Evolutionary conservation across 129 eudicot species (phyloP), one percentile per base, ranked within the genome.

Genomic region (Saussurea involucrata): DNA sequence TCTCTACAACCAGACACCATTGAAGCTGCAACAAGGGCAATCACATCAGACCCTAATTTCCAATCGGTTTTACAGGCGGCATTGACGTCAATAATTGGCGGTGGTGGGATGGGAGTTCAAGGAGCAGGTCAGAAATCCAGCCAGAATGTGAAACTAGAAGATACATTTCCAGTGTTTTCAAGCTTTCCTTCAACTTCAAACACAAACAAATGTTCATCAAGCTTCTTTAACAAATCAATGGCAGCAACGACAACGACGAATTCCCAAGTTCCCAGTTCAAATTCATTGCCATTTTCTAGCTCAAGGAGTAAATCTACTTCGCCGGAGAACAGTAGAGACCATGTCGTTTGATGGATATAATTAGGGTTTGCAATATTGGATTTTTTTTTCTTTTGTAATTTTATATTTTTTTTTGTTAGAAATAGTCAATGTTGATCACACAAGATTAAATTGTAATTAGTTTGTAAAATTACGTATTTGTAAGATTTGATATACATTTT

Each of bases 21-120:
- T 67, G 93, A 92, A 63, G 96, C 95, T 18, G 98, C 98, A 24
- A 92, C 97, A 9, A 91, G 86, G 68, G 93, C 90, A 8, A 88
- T 94, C 31, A 91, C 98, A 3, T 86, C 98, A 3, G 90, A 94
- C 87, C 98, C 98, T 12, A 89, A 80, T 84, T 94, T 94, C 66
- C 98, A 89, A 8, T 84, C 97, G 1, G 97, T 88, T 46, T 63
- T 94, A 74, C 95, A 88, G 21, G 93, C 96, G 0, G 97, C 98
- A 17, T 72, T 94, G 17, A 57, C 92, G 11, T 91, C 98, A 6
- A 82, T 94, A 77, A 91, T 94, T 1, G 87, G 90, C 18, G 69
- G 86, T 57, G 78, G 83, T 4, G 46, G 29, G 13, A 44, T 64
- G 1, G 68, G 78, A 55, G 66, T 24, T 74, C 69, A 61, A 15